phyloP scores from a whole-genome alignment of 2,329 filamentous ascomycete species.

The Fusarium sp. region DNA sequence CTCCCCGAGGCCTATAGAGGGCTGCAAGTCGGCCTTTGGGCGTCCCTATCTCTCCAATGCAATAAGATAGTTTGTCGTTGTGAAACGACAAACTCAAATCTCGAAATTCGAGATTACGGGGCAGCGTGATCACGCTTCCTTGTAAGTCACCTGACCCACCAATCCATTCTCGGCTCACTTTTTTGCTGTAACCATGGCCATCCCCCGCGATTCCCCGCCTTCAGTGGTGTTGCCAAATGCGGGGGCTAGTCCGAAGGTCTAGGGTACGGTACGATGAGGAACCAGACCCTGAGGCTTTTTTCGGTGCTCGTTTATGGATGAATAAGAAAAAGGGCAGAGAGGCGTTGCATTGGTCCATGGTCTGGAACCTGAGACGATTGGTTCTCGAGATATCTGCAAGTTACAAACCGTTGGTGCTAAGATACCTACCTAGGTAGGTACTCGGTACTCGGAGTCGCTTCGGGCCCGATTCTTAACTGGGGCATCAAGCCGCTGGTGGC shows the following conservation, averaged over 20 bases:
- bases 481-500: no score
- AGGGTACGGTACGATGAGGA: slow-evolving; percentile 26
- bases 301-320: neutral
- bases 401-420: no score
- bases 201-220: slow-evolving; percentile 37
- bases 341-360: neutral
- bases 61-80: neutral
- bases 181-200: slow-evolving; percentile 8
- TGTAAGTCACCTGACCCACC: slow-evolving; percentile 36
- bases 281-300: neutral
- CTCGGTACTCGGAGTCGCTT: no score
- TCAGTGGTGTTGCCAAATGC: slow-evolving; percentile 17
- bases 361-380: neutral
- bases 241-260: slow-evolving; percentile 16
- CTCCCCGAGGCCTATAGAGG: neutral
- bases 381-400: no score
- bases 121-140: slow-evolving; percentile 26
- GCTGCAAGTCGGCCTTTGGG: slow-evolving; percentile 1
- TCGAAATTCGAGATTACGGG: slow-evolving; percentile 39
- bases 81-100: slow-evolving; percentile 17
- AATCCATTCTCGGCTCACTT: slow-evolving; percentile 33
- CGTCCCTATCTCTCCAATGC: neutral
- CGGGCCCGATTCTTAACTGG: no score
- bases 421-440: no score
- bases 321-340: neutral